Percentiles rank a stretch among this genome's conserved stretches.
phyloP scores from a whole-genome alignment of 495 filamentous ascomycete genomes.

The Xylaria grammica region DNA sequence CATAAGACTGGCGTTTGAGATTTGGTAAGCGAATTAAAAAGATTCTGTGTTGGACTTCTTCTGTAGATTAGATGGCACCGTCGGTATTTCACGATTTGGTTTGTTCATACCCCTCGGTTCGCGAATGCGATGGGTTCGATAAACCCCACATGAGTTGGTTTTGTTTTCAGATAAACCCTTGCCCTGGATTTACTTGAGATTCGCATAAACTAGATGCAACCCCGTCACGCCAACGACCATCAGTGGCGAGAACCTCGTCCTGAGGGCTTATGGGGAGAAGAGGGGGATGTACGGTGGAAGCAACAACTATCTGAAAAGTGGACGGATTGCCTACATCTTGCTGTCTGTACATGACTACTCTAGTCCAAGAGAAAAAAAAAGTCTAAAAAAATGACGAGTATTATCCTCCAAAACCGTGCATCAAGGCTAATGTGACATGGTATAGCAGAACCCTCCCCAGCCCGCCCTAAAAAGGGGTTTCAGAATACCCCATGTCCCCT shows the following conservation, averaged over 20 bases:
- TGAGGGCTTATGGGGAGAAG: background rate
- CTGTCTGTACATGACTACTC: background rate
- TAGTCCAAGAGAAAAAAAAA: too few relatives aligned
- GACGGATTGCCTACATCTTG: background rate
- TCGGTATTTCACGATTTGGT: conserved; percentile 20
- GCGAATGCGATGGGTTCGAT: background rate
- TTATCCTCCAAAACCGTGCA: too few relatives aligned
- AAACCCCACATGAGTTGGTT: background rate
- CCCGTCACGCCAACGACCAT: background rate
- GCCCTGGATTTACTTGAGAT: background rate
- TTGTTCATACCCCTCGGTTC: conserved; percentile 26
- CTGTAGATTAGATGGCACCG: conserved; percentile 23
- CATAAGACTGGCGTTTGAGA: conserved; percentile 37
- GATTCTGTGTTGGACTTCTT: conserved; percentile 19
- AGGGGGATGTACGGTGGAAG: background rate
- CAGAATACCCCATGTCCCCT: too few relatives aligned
- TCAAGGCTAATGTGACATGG: too few relatives aligned
- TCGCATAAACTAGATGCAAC: background rate
- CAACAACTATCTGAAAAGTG: background rate
- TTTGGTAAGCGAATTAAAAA: conserved; percentile 26
- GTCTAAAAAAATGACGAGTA: too few relatives aligned
- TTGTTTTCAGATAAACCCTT: background rate
- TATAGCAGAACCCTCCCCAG: too few relatives aligned
- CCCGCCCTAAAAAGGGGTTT: too few relatives aligned
- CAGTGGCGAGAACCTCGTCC: background rate